These are phyloP conservation scores for Spathaspora gorwiae DNA, from an alignment of 805 yeast species.

Conservation along the genomic window DNA sequence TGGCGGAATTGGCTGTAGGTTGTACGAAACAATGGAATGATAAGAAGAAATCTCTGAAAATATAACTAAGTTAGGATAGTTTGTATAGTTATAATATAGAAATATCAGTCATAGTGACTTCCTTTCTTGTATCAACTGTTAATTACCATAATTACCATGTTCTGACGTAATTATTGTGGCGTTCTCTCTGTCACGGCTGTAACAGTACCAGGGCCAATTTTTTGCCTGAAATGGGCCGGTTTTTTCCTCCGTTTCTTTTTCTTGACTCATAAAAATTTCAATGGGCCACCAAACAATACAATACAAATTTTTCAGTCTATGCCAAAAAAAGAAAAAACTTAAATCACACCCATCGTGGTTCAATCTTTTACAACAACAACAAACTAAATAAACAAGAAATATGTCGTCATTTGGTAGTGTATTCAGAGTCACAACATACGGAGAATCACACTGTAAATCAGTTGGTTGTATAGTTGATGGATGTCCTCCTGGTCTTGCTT, in stretches of 20 bases:
- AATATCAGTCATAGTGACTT: no score
- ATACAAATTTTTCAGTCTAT: no score
- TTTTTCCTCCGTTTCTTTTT: not conserved
- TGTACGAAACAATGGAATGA: constrained; percentile 9
- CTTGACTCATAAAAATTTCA: not conserved
- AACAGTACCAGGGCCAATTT: no score
- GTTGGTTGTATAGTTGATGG: constrained; percentile 99
- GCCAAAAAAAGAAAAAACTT: no score
- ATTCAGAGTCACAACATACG: constrained; percentile 83
- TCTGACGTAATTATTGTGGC: no score
- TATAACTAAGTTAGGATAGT: not conserved
- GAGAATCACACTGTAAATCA: constrained; percentile 95
- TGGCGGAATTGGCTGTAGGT: constrained; percentile 27
- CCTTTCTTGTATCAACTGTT: no score
- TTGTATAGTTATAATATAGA: no score
- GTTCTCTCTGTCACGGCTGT: not conserved
- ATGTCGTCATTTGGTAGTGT: constrained; percentile 42
- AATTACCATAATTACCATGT: no score
- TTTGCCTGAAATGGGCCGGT: not conserved
- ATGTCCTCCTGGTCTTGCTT: constrained; percentile 89
- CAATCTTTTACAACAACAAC: no score
- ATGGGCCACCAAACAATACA: no score
- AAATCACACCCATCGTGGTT: no score
- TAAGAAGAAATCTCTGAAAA: not conserved
- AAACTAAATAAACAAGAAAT: no score